These are phyloP conservation scores for Pulveroboletus sp. DNA, from an alignment of 768 basidiomycete genomes.

Conservation along the genomic window DNA sequence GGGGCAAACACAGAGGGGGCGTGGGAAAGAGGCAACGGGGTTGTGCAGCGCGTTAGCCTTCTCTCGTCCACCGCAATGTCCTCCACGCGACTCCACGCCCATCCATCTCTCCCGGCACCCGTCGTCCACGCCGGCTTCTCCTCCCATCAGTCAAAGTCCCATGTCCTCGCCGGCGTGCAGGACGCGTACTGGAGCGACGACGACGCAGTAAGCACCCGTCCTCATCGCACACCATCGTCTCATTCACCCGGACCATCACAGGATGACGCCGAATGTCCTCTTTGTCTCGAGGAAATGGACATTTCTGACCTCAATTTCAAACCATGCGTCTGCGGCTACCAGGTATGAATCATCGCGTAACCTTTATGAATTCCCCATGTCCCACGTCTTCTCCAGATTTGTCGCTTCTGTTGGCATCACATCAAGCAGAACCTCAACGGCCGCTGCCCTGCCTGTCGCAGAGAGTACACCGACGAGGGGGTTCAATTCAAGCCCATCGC, in stretches of 20 bases:
- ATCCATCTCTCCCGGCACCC: constrained; percentile 68
- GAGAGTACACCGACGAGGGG: constrained; percentile 87
- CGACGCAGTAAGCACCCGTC: constrained; percentile 56
- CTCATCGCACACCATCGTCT: constrained; percentile 12
- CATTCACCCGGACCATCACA: constrained; percentile 34
- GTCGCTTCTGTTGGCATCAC: constrained; percentile 99
- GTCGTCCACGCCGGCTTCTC: constrained; percentile 69
- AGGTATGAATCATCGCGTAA: constrained; percentile 47
- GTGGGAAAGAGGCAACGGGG: constrained; percentile 21
- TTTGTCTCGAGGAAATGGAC: constrained; percentile 99
- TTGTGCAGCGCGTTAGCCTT: constrained; percentile 13
- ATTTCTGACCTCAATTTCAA: constrained; percentile 98
- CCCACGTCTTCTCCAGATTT: constrained; percentile 61
- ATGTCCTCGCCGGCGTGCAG: constrained; percentile 84
- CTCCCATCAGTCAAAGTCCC: constrained; percentile 74
- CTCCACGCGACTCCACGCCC: constrained; percentile 44
- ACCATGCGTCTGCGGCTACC: constrained; percentile 98
- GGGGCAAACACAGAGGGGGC: background rate
- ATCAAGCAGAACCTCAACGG: constrained; percentile 95
- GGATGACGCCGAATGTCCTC: constrained; percentile 97
- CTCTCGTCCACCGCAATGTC: constrained; percentile 19
- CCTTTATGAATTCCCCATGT: constrained; percentile 14
- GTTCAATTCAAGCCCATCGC: constrained; percentile 95
- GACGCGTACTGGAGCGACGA: constrained; percentile 98
- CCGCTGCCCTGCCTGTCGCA: constrained; percentile 93